A percentile compares a stretch with the other conserved stretches of the same genome.
phyloP scores from a whole-genome alignment of 2,329 filamentous ascomycete species.

The Fusarium veterinarium region DNA sequence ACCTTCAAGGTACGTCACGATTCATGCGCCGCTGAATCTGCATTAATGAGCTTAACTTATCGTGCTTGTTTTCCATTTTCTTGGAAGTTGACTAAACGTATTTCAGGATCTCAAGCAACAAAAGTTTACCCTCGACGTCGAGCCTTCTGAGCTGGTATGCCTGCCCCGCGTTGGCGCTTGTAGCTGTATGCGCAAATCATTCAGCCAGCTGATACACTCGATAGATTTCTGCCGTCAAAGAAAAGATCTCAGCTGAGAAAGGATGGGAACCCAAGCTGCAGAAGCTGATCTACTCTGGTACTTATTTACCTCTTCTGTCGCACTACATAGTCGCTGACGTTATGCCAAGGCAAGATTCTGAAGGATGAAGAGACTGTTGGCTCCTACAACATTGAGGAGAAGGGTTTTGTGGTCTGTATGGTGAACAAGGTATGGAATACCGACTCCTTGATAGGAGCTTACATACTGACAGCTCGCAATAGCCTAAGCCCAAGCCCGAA shows the following conservation, averaged over 20 bases:
- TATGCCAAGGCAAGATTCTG: slow-evolving; percentile 85
- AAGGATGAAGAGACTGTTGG: slow-evolving; percentile 98
- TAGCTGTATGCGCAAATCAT: slow-evolving; percentile 28
- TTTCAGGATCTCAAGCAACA: slow-evolving; percentile 95
- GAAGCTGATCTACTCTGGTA: slow-evolving; percentile 99
- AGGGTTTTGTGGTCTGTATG: slow-evolving; percentile 99
- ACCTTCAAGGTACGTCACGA: slow-evolving; percentile 68
- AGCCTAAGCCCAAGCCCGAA: slow-evolving; percentile 74
- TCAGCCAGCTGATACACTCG: slow-evolving; percentile 20
- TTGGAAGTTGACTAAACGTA: slow-evolving; percentile 16
- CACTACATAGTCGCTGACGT: slow-evolving; percentile 38
- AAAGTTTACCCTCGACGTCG: slow-evolving; percentile 96
- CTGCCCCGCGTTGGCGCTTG: slow-evolving; percentile 47
- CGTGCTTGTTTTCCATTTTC: not conserved
- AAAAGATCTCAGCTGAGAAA: slow-evolving; percentile 91
- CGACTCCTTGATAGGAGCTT: not conserved
- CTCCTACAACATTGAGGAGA: slow-evolving; percentile 98
- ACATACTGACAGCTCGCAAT: slow-evolving; percentile 27
- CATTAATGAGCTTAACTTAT: not conserved
- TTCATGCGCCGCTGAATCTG: not conserved
- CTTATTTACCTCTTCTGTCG: slow-evolving; percentile 12
- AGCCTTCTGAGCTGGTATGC: slow-evolving; percentile 90
- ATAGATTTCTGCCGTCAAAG: slow-evolving; percentile 90
- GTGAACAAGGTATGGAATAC: slow-evolving; percentile 81
- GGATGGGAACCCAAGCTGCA: slow-evolving; percentile 91